Evolutionary conservation across 108 stramenopile genomes (phyloP), one percentile per base, ranked within the genome.

Genomic region (Tribonema minus): DNA sequence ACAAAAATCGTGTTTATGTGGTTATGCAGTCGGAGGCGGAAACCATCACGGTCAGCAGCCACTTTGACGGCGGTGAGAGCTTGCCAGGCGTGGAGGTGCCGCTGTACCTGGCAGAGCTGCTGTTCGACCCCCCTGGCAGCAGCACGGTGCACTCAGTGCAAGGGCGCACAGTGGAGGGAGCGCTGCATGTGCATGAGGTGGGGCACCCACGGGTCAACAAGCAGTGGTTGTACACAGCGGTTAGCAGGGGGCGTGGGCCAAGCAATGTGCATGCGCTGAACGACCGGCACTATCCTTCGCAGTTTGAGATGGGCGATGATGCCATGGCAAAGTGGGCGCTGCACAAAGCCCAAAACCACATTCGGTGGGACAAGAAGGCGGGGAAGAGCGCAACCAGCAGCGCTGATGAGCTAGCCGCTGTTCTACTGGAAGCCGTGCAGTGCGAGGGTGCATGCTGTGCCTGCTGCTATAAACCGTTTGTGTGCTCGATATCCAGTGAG

Each of bases 121-220:
- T 61, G 61, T 67, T 67, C 39, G 66, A 67, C 4, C 66, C 66
- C 39, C 38, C 66, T 37, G 66, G 66, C 27, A 30, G 29, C 33
- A 37, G 66, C 31, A 67, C 66, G 27, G 66, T 67, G 66, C 66
- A 67, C 39, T 27, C 66, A 33, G 66, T 67, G 29, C 66, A 67
- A 67, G 66, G 66, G 5, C 66, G 66, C 4, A 67, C 34, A 28
- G 36, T 33, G 38, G 26, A 36, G 37, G 36, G 26, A 9, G 20
- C 46, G 9, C 46, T 54, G 20, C 9, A 15, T 15, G 46, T 54
- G 46, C 46, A 54, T 54, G 15, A 54, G 46, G 20, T 54, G 9
- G 46, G 46, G 20, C 46, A 54, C 46, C 46, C 46, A 15, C 9
- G 46, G 20, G 46, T 54, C 46, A 54, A 9, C 46, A 54, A 54